Evolutionary conservation across 2,329 filamentous ascomycete species (phyloP), one percentile per base, ranked within the genome.

Genomic region (Proliferodiscus dingleyae): DNA sequence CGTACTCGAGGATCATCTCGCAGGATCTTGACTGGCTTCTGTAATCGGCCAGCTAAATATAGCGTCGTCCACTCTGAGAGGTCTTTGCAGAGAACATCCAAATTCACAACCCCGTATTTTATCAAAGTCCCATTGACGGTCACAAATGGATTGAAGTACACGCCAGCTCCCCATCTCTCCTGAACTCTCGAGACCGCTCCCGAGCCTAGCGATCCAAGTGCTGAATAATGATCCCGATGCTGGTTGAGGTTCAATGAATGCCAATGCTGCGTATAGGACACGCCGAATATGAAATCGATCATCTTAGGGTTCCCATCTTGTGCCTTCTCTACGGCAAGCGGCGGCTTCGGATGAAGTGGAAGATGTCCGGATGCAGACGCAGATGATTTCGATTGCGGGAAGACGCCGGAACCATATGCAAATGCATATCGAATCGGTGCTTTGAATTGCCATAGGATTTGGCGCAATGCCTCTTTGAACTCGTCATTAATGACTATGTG

Each of bases 271-370:
- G 87, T 89, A 66, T 95, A 88, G 1, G 87, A 88, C 9, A 97
- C 91, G 21, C 91, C 93, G 64, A 98, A 93, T 56, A 98, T 94
- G 64, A 98, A 95, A 68, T 98, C 93, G 53, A 98, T 95, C 83
- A 97, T 95, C 71, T 96, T 96, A 10, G 89, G 89, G 1, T 83
- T 82, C 23, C 88, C 87, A 59, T 88, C 83, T 66, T 97, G 91
- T 55, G 89, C 87, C 56, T 89, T 87, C 55, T 85, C 74, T 6
- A 97, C 83, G 1, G 88, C 87, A 42, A 81, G 74, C 1, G 89
- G 88, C 1, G 91, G 83, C 50, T 89, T 83, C 5, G 90, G 85
- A 62, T 97, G 91, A 19, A 90, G n/a, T 79, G 16, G 82, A 80
- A 13, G 59, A 48, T 67, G 73, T 53, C 73, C 79, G 71, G 41